phyloP scores from a whole-genome alignment of 2,329 filamentous ascomycete genomes.

The Waltergamsia citrina region DNA sequence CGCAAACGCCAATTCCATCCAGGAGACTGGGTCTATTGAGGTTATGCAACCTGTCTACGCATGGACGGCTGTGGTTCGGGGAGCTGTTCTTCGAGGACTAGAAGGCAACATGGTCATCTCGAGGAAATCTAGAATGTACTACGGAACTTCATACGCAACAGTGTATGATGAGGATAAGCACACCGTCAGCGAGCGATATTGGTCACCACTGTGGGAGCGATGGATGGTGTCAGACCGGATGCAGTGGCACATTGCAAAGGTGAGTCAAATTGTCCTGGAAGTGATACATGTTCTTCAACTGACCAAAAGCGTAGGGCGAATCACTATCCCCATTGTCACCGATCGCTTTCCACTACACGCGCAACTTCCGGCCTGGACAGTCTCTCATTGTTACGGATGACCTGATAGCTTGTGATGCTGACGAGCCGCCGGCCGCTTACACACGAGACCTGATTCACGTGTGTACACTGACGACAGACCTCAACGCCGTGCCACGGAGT shows the following conservation, averaged over 20 bases:
- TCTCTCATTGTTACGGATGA: conserved; percentile 72
- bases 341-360: conserved; percentile 77
- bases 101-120: conserved; percentile 75
- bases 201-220: conserved; percentile 69
- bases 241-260: conserved; percentile 80
- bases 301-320: conserved; percentile 45
- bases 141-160: conserved; percentile 73
- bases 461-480: conserved; percentile 71
- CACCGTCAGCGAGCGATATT: conserved; percentile 63
- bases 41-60: conserved; percentile 77
- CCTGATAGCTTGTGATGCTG: conserved; percentile 64
- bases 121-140: conserved; percentile 64
- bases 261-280: conserved; percentile 20
- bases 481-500: conserved; percentile 64
- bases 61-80: conserved; percentile 72
- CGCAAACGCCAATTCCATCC: conserved; percentile 34
- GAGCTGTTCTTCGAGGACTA: conserved; percentile 64
- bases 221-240: conserved; percentile 80
- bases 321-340: conserved; percentile 64
- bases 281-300: conserved; percentile 1
- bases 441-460: conserved; percentile 58
- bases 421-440: conserved; percentile 53
- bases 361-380: conserved; percentile 73
- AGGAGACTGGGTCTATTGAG: conserved; percentile 52
- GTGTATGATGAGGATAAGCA: conserved; percentile 72